These are phyloP conservation scores for Vinca minor DNA, from an alignment of 257 asterid genomes.

Conservation along the genomic window DNA sequence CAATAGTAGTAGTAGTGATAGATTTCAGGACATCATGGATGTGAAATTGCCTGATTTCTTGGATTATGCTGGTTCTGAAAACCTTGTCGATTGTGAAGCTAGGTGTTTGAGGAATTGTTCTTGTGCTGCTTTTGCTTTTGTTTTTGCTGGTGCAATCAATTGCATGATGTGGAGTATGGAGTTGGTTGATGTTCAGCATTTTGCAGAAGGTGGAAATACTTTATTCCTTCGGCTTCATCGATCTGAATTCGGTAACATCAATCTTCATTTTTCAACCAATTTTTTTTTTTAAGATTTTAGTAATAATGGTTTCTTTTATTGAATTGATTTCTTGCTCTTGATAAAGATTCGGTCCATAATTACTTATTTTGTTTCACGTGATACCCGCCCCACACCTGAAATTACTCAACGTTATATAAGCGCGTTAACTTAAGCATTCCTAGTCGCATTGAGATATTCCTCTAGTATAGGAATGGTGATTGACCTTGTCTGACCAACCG, in stretches of 20 bases:
- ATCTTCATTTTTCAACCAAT: neutral
- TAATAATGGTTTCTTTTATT: neutral
- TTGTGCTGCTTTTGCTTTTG: conserved; percentile 55
- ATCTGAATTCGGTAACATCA: conserved; percentile 48
- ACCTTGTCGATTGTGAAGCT: conserved; percentile 24
- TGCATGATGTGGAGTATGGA: conserved; percentile 64
- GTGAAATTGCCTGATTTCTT: conserved; percentile 72
- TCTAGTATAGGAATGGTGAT: too few relatives aligned
- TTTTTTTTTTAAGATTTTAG: neutral
- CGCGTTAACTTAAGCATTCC: too few relatives aligned
- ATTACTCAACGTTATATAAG: too few relatives aligned
- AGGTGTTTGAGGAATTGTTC: conserved; percentile 55
- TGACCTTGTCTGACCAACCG: too few relatives aligned
- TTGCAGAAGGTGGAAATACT: conserved; percentile 41
- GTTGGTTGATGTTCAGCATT: conserved; percentile 54
- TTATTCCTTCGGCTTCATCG: conserved; percentile 47
- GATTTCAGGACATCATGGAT: conserved; percentile 26
- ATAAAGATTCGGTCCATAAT: too few relatives aligned
- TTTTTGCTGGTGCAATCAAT: conserved; percentile 36
- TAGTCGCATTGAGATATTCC: too few relatives aligned
- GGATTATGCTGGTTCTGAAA: conserved; percentile 26
- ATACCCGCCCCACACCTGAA: too few relatives aligned
- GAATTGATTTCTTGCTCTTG: neutral
- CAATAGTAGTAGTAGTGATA: conserved; percentile 24
- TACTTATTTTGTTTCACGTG: too few relatives aligned